These are phyloP conservation scores for Entomortierella chlamydospora DNA, from an alignment of 192 early-diverging fungal genomes.

Conservation along the genomic window DNA sequence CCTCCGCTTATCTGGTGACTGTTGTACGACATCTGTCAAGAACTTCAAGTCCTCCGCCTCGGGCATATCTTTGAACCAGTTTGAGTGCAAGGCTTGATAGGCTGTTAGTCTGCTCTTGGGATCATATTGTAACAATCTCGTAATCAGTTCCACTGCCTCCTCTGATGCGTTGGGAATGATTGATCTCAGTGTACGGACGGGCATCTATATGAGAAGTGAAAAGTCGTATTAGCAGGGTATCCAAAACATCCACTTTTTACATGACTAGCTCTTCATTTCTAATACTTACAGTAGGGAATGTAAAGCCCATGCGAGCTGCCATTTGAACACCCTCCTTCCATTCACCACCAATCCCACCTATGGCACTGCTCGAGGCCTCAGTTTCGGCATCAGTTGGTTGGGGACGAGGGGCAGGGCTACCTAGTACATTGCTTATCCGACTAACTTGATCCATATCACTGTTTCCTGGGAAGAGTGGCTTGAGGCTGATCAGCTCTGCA, in stretches of 20 bases:
- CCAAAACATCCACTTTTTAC: too few species aligned
- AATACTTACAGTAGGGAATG: slow-evolving; percentile 63
- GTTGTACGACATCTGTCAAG: slow-evolving; percentile 38
- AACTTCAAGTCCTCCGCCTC: slow-evolving; percentile 24
- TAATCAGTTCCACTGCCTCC: slow-evolving; percentile 71
- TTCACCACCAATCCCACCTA: slow-evolving; percentile 57
- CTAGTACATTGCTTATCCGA: slow-evolving; percentile 85
- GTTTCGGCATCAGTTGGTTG: background rate
- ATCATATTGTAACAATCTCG: slow-evolving; percentile 81
- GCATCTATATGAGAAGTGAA: slow-evolving; percentile 35
- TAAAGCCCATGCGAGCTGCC: slow-evolving; percentile 75
- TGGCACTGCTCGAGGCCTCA: background rate
- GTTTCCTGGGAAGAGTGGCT: slow-evolving; percentile 93
- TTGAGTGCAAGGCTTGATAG: slow-evolving; percentile 71
- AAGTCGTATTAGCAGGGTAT: background rate
- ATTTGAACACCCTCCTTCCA: slow-evolving; percentile 83
- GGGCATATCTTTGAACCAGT: slow-evolving; percentile 63
- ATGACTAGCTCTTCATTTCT: background rate
- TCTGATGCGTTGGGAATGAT: slow-evolving; percentile 70
- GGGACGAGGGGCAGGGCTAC: slow-evolving; percentile 66
- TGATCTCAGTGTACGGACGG: slow-evolving; percentile 61
- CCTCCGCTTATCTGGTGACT: slow-evolving; percentile 33
- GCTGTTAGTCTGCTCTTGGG: slow-evolving; percentile 82
- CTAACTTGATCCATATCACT: slow-evolving; percentile 95
- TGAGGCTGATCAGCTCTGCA: slow-evolving; percentile 88